A percentile compares a stretch with the other conserved stretches of the same genome.
Conservation (phyloP, 768 basidiomycete genomes). For the Harrya chromipes region DNA sequence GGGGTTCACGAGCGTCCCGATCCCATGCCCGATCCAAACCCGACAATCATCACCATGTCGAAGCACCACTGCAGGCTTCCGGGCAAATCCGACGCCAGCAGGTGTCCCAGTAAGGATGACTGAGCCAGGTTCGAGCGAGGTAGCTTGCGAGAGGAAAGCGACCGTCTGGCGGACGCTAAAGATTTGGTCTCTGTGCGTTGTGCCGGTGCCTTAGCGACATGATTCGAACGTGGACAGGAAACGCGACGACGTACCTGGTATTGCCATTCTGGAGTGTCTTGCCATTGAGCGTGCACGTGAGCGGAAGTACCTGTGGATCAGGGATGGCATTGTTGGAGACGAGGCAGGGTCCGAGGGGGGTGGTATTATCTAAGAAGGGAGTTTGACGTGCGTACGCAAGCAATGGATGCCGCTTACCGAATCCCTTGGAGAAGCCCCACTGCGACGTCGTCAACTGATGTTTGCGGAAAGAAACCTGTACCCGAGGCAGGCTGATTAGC, state of each 20-base stretch:
- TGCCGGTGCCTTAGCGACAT: neutral
- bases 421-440: constrained; percentile 87
- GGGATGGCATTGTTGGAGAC: constrained; percentile 62
- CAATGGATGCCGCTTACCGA: constrained; percentile 46
- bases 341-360: constrained; percentile 77
- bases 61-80: constrained; percentile 65
- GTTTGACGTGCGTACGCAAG: too few species aligned
- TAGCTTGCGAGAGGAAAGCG: constrained; percentile 79
- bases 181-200: constrained; percentile 68
- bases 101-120: constrained; percentile 84
- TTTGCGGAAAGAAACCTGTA: constrained; percentile 69
- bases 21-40: constrained; percentile 66
- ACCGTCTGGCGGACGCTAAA: constrained; percentile 77
- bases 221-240: too few species aligned
- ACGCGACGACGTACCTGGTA: constrained; percentile 49
- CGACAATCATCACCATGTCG: constrained; percentile 71
- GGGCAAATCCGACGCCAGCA: constrained; percentile 77
- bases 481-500: neutral
- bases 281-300: constrained; percentile 68
- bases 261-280: constrained; percentile 68
- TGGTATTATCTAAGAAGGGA: constrained; percentile 33
- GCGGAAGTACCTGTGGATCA: constrained; percentile 60
- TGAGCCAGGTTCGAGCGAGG: constrained; percentile 77
- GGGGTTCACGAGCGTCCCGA: constrained; percentile 77
- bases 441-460: constrained; percentile 80